Evolutionary conservation across 1,284 basidiomycete species (phyloP), one percentile per base, ranked within the genome.

Genomic region (Rhodotorula sp.): DNA sequence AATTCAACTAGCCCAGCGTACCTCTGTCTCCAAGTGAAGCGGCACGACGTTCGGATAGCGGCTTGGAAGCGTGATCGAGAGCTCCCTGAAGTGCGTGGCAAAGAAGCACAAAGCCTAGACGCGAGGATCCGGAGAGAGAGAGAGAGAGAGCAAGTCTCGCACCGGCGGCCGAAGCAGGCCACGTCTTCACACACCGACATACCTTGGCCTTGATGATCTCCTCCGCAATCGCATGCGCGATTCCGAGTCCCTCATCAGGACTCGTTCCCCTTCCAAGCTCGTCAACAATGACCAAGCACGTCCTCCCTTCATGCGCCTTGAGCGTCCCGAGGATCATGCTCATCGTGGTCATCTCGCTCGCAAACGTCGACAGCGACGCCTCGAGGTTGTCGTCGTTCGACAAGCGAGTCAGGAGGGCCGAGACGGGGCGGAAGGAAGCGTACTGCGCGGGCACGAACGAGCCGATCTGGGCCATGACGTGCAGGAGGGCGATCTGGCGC

Each of bases 181-280:
- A 0, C 18, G 23, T 15, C 10, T 57, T 6, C 5, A 18, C 1
- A 8, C 21, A 38, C 38, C 4, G 48, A 55, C 68, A 14, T 66
- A 76, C 93, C 83, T 90, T 90, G 55, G 85, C 81, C 58, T 83
- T 83, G 74, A 97, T 89, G 67, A 98, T 84, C 56, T 87, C 87
- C 80, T 98, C 95, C 1, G 92, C 91, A 68, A 98, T 91, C 0
- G 95, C 94, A 81, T 95, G 91, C 0, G 92, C 89, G 60, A 98
- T 89, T 1, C 93, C 95, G 19, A 93, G 82, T 0, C 95, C 70
- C 47, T 68, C 73, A 12, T 70, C 62, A 10, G 79, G 77, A 55
- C 73, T 73, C 15, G 80, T 79, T 23, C 81, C 82, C 49, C 82
- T 67, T 5, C 93, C 90, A 19, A 97, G 85, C 80, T 98, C 95